phyloP scores from a whole-genome alignment of 1,284 basidiomycete species.

The Lentinula novae-zelandiae region DNA sequence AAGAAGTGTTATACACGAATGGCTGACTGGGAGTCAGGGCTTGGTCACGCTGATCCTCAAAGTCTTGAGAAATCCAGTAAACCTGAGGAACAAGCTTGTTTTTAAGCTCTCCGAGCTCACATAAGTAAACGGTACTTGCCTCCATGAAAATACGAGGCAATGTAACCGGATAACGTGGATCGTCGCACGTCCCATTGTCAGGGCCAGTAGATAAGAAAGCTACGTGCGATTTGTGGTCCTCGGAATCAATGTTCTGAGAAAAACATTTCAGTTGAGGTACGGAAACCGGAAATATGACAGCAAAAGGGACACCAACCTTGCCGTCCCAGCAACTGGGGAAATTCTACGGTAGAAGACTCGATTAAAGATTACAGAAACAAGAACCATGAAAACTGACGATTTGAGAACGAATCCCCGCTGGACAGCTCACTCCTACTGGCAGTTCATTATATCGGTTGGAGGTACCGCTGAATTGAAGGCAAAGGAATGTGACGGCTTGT shows the following conservation, averaged over 20 bases:
- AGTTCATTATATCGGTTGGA: slow-evolving; percentile 21
- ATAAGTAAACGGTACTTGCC: slow-evolving; percentile 19
- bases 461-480: slow-evolving; percentile 32
- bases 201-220: slow-evolving; percentile 40
- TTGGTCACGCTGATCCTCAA: slow-evolving; percentile 29
- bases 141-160: slow-evolving; percentile 44
- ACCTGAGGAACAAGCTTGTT: slow-evolving; percentile 50
- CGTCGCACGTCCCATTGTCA: slow-evolving; percentile 38
- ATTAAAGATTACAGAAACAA: background rate
- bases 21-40: slow-evolving; percentile 40
- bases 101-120: slow-evolving; percentile 31
- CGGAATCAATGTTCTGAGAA: slow-evolving; percentile 34
- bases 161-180: slow-evolving; percentile 36
- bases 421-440: slow-evolving; percentile 27
- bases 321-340: slow-evolving; percentile 43
- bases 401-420: slow-evolving; percentile 37
- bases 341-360: slow-evolving; percentile 17
- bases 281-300: background rate
- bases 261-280: background rate
- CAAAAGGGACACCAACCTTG: slow-evolving; percentile 12
- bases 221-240: slow-evolving; percentile 39
- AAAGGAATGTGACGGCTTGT: slow-evolving; percentile 37
- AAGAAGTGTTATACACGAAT: slow-evolving; percentile 30
- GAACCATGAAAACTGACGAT: slow-evolving; percentile 23
- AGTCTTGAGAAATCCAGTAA: slow-evolving; percentile 37